A percentile compares a stretch with the other conserved stretches of the same genome.
Evolutionary conservation across 371 early-diverging fungal genomes (phyloP).

Genomic region (Choanephora cucurbitarum): DNA sequence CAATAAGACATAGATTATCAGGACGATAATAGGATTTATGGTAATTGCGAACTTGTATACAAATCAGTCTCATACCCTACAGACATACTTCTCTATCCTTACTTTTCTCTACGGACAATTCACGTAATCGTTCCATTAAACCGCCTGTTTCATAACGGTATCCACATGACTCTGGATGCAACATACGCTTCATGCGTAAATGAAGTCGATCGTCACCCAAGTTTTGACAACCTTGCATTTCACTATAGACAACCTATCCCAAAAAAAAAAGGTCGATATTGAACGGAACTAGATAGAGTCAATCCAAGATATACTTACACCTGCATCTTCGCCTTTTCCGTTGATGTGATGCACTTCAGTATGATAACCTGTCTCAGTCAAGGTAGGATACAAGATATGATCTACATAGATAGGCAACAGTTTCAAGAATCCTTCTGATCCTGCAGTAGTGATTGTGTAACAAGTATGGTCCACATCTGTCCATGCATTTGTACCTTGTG

Average conservation of each 20-base stretch:
- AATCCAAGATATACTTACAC: conserved; percentile 28
- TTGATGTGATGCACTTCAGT: conserved; percentile 67
- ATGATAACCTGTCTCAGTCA: conserved; percentile 65
- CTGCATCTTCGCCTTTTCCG: conserved; percentile 58
- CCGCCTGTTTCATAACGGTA: conserved; percentile 73
- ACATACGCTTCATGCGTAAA: conserved; percentile 54
- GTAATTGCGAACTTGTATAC: conserved; percentile 53
- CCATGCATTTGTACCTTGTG: conserved; percentile 75
- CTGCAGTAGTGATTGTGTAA: conserved; percentile 69
- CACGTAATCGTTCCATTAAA: conserved; percentile 66
- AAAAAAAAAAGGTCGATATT: not conserved
- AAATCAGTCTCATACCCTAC: not conserved
- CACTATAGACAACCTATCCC: conserved; percentile 53
- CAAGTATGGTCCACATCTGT: conserved; percentile 64
- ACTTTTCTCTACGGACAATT: conserved; percentile 67
- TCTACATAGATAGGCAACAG: conserved; percentile 63
- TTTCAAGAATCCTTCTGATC: conserved; percentile 67
- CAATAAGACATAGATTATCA: conserved; percentile 67
- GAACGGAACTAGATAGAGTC: no score
- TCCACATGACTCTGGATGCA: conserved; percentile 66
- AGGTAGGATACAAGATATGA: conserved; percentile 69
- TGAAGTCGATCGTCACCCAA: conserved; percentile 47
- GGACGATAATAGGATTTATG: conserved; percentile 70
- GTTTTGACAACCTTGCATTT: conserved; percentile 60
- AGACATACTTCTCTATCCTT: no score